phyloP scores from a whole-genome alignment of 257 asterid genomes.

The Nicotiana sylvestris region DNA sequence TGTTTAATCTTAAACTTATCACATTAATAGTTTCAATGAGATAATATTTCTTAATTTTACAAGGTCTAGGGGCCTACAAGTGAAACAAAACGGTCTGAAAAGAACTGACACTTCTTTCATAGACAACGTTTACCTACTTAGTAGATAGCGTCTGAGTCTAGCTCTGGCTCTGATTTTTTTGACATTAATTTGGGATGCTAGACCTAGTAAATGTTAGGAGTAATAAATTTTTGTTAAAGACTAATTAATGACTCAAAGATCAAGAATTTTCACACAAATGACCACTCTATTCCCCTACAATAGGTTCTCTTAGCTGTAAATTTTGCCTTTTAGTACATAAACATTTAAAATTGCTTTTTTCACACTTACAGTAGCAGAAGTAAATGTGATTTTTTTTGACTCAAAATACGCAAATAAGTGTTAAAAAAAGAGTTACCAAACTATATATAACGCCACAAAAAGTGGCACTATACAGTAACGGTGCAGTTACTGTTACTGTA shows the following conservation, averaged over 20 bases:
- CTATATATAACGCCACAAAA: too few species aligned
- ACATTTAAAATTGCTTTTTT: neutral
- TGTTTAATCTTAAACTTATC: too few species aligned
- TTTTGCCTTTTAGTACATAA: neutral
- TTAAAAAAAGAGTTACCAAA: too few species aligned
- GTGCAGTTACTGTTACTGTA: too few species aligned
- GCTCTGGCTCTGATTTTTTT: neutral
- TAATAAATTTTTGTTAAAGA: neutral
- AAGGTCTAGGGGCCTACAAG: neutral
- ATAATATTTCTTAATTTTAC: too few species aligned
- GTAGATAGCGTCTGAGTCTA: neutral
- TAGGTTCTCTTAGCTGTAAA: slow-evolving; percentile 6
- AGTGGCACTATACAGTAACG: too few species aligned
- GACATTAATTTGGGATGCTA: neutral
- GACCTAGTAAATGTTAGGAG: neutral
- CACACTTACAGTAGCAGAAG: neutral
- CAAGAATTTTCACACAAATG: slow-evolving; percentile 7
- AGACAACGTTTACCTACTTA: neutral
- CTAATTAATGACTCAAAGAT: neutral
- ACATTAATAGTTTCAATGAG: too few species aligned
- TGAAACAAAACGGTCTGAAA: neutral
- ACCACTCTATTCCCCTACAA: neutral
- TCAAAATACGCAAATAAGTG: too few species aligned
- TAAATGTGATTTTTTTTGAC: neutral
- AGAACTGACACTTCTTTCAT: neutral